Evolutionary conservation across 192 early-diverging fungal genomes (phyloP).

Genomic region (Rhizoclosmatium sp.): DNA sequence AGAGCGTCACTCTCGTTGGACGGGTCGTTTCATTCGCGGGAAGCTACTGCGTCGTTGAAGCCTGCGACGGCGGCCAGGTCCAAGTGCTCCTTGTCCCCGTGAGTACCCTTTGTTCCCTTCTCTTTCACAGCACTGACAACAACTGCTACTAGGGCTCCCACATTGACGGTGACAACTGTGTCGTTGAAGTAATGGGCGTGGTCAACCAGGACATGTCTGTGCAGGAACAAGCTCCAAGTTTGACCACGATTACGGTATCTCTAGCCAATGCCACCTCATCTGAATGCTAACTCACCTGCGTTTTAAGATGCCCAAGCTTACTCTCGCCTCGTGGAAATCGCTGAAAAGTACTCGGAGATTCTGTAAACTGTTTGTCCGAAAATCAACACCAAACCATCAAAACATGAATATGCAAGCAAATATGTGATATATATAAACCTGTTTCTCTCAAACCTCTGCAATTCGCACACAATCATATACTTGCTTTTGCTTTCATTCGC

Average conservation of each 20-base stretch:
- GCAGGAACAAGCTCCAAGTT: constrained; percentile 23
- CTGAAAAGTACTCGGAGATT: constrained; percentile 26
- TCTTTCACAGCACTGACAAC: not conserved
- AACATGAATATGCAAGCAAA: not conserved
- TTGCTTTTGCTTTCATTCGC: not conserved
- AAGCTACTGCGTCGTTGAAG: not conserved
- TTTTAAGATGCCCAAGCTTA: constrained; percentile 9
- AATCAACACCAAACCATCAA: not conserved
- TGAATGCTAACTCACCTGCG: not conserved
- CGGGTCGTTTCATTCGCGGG: constrained; percentile 8
- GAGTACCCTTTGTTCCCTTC: not conserved
- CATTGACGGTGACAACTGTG: constrained; percentile 2
- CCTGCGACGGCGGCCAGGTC: constrained; percentile 25
- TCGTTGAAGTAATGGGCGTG: constrained; percentile 26
- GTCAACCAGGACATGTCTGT: constrained; percentile 2
- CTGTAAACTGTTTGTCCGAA: constrained; percentile 1
- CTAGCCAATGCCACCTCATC: not conserved
- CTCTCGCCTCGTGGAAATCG: constrained; percentile 14
- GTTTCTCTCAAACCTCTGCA: too few relatives aligned
- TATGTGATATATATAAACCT: too few relatives aligned
- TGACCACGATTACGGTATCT: constrained; percentile 2
- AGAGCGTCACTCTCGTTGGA: constrained; percentile 14
- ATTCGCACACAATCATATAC: too few relatives aligned
- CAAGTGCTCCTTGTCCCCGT: constrained; percentile 8
- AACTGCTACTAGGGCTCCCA: constrained; percentile 4